Percentiles rank a stretch among this genome's conserved stretches.
phyloP scores from a whole-genome alignment of 805 yeast species.

The Jamesozyma gamospora region DNA sequence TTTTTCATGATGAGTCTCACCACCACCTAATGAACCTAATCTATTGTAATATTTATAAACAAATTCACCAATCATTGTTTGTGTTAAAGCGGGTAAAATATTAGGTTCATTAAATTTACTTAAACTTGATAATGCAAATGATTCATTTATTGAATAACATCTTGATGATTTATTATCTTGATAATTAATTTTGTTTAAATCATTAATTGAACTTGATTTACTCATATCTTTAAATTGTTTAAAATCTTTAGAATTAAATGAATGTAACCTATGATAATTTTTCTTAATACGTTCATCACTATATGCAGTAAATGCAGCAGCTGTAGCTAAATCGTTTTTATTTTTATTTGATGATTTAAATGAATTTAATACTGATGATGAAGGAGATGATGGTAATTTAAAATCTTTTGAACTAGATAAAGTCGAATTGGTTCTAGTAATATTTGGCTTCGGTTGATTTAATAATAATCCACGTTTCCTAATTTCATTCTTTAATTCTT shows the following conservation, averaged over 20 bases:
- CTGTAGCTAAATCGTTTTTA: slow-evolving; percentile 21
- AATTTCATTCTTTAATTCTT: slow-evolving; percentile 36
- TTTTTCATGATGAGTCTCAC: slow-evolving; percentile 76
- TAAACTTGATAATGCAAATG: slow-evolving; percentile 39
- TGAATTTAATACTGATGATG: slow-evolving; percentile 12
- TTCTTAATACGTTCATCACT: background rate
- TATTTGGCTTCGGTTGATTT: background rate
- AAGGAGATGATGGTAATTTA: background rate
- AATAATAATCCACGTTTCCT: slow-evolving; percentile 36
- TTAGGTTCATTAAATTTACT: slow-evolving; percentile 37
- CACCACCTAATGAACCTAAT: slow-evolving; percentile 62
- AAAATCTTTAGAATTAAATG: background rate
- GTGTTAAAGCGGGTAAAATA: slow-evolving; percentile 80
- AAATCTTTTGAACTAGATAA: background rate
- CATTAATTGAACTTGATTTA: background rate
- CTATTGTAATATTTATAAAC: slow-evolving; percentile 76
- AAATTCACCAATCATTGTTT: slow-evolving; percentile 88
- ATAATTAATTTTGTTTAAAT: background rate
- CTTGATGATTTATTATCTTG: background rate
- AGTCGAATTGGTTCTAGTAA: background rate
- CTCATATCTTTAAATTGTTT: background rate
- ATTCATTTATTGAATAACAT: slow-evolving; percentile 27
- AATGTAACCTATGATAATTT: background rate
- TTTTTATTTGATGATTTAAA: slow-evolving; percentile 8
- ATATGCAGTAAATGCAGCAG: slow-evolving; percentile 17